Evolutionary conservation across 2,329 filamentous ascomycete species (phyloP).

Genomic region (Cladosporium sp.): DNA sequence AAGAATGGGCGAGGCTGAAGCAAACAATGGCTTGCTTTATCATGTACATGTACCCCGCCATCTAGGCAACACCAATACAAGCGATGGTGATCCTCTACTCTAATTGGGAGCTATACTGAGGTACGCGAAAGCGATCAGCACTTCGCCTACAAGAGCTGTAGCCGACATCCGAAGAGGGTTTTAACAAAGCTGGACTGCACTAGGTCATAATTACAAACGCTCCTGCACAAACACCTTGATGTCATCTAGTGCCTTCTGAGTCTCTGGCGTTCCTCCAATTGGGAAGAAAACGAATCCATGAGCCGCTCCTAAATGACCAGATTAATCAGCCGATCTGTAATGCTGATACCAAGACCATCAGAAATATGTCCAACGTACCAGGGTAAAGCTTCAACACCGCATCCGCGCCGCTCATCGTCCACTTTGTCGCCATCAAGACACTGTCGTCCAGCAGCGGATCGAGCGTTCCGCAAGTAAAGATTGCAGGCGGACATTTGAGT

Average conservation of each 20-base stretch:
- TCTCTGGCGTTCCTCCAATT: constrained; percentile 37
- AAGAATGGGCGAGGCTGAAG: neutral
- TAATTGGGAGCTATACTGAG: neutral
- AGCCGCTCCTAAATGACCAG: constrained; percentile 43
- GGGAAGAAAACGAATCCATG: constrained; percentile 54
- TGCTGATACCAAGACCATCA: neutral
- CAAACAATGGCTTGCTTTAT: neutral
- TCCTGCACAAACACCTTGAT: constrained; percentile 26
- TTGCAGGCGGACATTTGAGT: constrained; percentile 49
- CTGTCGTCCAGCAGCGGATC: constrained; percentile 56
- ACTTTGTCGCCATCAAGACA: constrained; percentile 56
- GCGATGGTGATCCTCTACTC: neutral
- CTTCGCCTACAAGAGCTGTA: neutral
- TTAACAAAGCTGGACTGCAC: neutral
- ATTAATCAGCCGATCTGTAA: neutral
- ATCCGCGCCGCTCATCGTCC: constrained; percentile 53
- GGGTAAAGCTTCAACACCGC: constrained; percentile 54
- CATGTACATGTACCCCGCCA: neutral
- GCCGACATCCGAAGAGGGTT: neutral
- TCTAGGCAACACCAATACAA: neutral
- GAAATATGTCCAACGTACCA: constrained; percentile 20
- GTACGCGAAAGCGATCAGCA: neutral
- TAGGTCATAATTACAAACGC: neutral
- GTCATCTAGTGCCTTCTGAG: constrained; percentile 42
- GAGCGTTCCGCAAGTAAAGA: constrained; percentile 57